Base-by-base conservation (phyloP, 1,284 basidiomycete species). In the Boletellus deceptivus region DNA sequence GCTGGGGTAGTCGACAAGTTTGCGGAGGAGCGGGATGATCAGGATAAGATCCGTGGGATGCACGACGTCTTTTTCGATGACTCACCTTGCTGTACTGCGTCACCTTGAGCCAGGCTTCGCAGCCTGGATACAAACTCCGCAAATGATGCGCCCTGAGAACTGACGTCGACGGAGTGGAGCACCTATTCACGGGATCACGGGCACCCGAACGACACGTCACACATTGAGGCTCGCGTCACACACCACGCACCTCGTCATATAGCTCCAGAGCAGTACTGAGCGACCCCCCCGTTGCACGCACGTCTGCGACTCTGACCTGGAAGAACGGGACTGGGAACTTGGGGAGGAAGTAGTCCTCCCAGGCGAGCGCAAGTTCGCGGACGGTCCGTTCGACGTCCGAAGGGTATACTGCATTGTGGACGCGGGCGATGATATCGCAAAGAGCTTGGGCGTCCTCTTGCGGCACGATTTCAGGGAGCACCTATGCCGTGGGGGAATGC, bases 311-410 rank as follows among this genome's bases (percentile, higher is more conserved):
- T 20, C 64, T 57, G 41, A 66, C 68, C 31, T 65, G 62, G 4
- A 66, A 66, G 31, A 66, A 66, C 1, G 64, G 68, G n/a, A 69
- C 25, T 3, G 66, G 64, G 29, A 52, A 66, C 31, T 60, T 66
- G 17, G 66, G 64, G 14, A 66, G 65, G 35, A 55, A 66, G 44
- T 69, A 62, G 41, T 66, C 65, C 27, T 66, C 64, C 64, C 64
- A 66, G 7, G 55, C 49, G 14, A 70, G 58, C 0, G 65, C 64
- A 9, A 69, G 54, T 16, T 59, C 42, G 34, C 64, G 63, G 22
- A 70, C 42, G 42, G 35, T 46, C 22, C 63, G 64, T 11, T 57
- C 58, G 17, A 60, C 22, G 3, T 64, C 63, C 1, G 24, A 51
- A 29, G 43, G 55, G 10, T 39, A 43, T 0, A 54, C 55, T 22